Evolutionary conservation across 352 stramenopile genomes (phyloP).

Genomic region (Globisporangium spiculum): DNA sequence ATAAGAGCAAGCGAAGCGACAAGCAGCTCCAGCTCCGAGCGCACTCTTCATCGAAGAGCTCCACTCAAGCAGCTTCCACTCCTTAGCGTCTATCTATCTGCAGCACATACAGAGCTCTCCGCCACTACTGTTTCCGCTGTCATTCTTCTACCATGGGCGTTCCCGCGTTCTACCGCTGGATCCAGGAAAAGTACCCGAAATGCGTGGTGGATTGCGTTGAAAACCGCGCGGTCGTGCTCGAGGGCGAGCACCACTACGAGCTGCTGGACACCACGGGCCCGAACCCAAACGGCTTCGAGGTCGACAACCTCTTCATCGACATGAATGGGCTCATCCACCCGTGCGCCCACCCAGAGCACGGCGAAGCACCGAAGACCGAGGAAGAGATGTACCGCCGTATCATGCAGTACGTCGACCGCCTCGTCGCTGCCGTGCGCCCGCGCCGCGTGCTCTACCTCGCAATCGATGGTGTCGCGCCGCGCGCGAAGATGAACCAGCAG

Average conservation of each 20-base stretch:
- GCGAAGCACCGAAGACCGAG: slow-evolving; percentile 90
- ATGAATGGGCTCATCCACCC: slow-evolving; percentile 99
- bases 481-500: slow-evolving; percentile 99
- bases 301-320: slow-evolving; percentile 99
- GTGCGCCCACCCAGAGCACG: slow-evolving; percentile 96
- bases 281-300: slow-evolving; percentile 94
- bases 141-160: slow-evolving; percentile 89
- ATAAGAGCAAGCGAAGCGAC: slow-evolving; percentile 3
- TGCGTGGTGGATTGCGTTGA: slow-evolving; percentile 92
- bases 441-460: slow-evolving; percentile 96
- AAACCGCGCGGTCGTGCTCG: slow-evolving; percentile 66
- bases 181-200: slow-evolving; percentile 99
- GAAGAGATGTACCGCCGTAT: slow-evolving; percentile 98
- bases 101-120: neutral
- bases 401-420: slow-evolving; percentile 95
- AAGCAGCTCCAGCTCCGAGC: neutral
- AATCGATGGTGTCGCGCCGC: slow-evolving; percentile 98
- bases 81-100: neutral
- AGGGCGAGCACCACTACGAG: slow-evolving; percentile 79
- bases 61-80: neutral
- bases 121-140: neutral
- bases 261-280: slow-evolving; percentile 74
- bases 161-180: slow-evolving; percentile 99
- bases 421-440: slow-evolving; percentile 94
- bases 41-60: neutral